These are phyloP conservation scores for Candida tunisiensis DNA, from an alignment of 1,139 yeast species.

Conservation along the genomic window DNA sequence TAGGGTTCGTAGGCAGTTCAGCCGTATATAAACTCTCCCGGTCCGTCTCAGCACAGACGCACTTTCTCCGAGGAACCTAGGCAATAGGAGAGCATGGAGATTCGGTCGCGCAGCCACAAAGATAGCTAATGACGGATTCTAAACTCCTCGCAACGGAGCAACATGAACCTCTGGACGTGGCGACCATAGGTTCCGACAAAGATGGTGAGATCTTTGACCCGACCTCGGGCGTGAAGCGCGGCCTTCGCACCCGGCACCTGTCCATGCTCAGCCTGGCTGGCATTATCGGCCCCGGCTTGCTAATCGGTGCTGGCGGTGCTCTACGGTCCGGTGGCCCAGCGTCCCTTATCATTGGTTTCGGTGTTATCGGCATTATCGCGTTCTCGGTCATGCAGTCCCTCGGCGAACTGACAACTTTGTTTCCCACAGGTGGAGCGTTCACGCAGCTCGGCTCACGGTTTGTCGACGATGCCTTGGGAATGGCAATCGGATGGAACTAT, in stretches of 20 bases:
- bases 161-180: too few species aligned
- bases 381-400: conserved; percentile 41
- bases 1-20: too few species aligned
- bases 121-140: too few species aligned
- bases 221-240: conserved; percentile 27
- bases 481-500: conserved; percentile 46
- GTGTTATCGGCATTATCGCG: conserved; percentile 41
- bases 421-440: conserved; percentile 49
- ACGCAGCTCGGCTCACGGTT: conserved; percentile 41
- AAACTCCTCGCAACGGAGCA: too few species aligned
- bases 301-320: conserved; percentile 46
- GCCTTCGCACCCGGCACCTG: conserved; percentile 32
- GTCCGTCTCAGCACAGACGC: too few species aligned
- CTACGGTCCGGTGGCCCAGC: conserved; percentile 49
- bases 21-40: too few species aligned
- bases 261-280: conserved; percentile 52
- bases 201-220: conserved; percentile 16
- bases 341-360: conserved; percentile 38
- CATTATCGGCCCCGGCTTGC: conserved; percentile 52
- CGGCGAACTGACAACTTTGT: conserved; percentile 50
- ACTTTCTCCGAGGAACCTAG: too few species aligned
- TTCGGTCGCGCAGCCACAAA: too few species aligned
- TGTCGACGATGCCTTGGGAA: conserved; percentile 41
- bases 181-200: too few species aligned
- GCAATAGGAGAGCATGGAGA: too few species aligned